Evolutionary conservation across 352 stramenopile genomes (phyloP), one percentile per base, ranked within the genome.

Genomic region (Poterioochromonas sp.): DNA sequence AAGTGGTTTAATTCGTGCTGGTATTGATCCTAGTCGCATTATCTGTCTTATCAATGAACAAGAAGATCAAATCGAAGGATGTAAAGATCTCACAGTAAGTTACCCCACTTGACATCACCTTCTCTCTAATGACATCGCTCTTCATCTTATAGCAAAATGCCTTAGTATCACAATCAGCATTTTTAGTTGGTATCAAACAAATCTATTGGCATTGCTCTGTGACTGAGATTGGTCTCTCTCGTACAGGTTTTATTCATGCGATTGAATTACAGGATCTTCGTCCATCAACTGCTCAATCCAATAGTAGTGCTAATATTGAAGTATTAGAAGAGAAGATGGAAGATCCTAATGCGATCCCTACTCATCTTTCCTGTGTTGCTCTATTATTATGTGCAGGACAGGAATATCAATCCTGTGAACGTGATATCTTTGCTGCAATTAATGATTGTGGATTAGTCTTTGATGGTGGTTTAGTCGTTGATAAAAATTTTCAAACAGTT

Each of bases 401-500:
- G 29, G 58, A 68, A 32, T 37, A 58, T 40, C 3, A 62, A 22
- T n/a, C 2, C 11, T 68, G 44, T 18, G 88, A 93, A 78, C 83
- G 85, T 29, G 88, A 93, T 81, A 81, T 94, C 0, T 96, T 96
- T 79, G 84, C 85, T 0, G 90, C 90, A 18, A 88, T 93, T 74
- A 95, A 95, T 80, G 89, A 93, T 60, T 90, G 87, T 68, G 91
- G 90, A 3, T 85, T 96, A 43, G 90, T 95, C 35, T 95, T 93
- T 81, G 90, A 96, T 79, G 90, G 90, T 0, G 85, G 90, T 0
- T 84, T 96, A 43, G 90, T 95, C 44, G 90, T 95, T 35, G 89
- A 93, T 74, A 84, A 29, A 8, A 78, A 82, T 43, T 91, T 95
- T 84, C 84, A 85, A 37, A 96, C 91, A 47, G 90, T 89, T 0